Evolutionary conservation across 495 filamentous ascomycete species (phyloP).

Genomic region (Penicillium lividum): DNA sequence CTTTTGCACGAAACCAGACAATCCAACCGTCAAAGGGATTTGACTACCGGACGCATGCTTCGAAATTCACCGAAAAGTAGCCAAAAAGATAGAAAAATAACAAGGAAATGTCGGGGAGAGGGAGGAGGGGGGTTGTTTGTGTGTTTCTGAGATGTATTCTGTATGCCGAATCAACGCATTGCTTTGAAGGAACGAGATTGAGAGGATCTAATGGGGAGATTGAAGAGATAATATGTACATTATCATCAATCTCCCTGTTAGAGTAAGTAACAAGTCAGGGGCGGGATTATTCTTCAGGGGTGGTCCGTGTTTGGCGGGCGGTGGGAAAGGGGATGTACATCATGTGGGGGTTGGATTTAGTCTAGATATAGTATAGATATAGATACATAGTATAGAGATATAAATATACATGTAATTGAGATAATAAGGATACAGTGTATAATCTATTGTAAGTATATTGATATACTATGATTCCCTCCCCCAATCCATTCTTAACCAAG

Average conservation of each 20-base stretch:
- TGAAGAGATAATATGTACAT: conserved; percentile 13
- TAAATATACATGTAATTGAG: too few species aligned
- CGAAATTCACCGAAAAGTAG: not conserved
- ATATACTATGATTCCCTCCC: too few species aligned
- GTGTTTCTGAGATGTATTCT: not conserved
- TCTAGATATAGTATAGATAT: too few species aligned
- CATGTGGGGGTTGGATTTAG: not conserved
- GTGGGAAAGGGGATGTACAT: not conserved
- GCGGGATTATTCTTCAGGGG: conserved; percentile 16
- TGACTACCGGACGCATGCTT: not conserved
- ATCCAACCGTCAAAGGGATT: not conserved
- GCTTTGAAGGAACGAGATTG: conserved; percentile 8
- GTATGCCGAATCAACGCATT: conserved; percentile 19
- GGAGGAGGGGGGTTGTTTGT: not conserved
- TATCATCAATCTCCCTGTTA: conserved; percentile 1
- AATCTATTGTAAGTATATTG: too few species aligned
- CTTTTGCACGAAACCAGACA: not conserved
- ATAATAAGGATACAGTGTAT: too few species aligned
- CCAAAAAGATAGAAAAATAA: not conserved
- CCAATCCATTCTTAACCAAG: too few species aligned
- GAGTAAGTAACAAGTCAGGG: conserved; percentile 6
- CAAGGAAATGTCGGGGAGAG: not conserved
- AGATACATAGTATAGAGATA: too few species aligned
- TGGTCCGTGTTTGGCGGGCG: conserved; percentile 20
- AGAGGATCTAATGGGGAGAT: conserved; percentile 14